phyloP scores from a whole-genome alignment of 2,329 filamentous ascomycete species.

The Talaromyces sp. region DNA sequence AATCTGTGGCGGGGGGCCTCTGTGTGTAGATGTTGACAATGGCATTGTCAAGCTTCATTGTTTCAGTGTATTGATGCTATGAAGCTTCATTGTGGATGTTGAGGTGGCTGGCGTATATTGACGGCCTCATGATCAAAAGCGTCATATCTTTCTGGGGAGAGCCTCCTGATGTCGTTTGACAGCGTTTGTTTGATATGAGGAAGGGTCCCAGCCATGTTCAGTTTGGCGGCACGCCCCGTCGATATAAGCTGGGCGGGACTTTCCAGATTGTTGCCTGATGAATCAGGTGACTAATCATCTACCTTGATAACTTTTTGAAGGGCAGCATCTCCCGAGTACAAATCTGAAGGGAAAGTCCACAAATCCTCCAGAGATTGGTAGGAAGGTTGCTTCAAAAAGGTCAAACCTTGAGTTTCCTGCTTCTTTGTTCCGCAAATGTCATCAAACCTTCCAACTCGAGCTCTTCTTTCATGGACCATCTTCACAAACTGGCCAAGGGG shows the following conservation, averaged over 20 bases:
- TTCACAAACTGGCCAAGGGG: constrained; percentile 46
- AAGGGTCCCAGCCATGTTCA: background rate
- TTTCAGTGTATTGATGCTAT: background rate
- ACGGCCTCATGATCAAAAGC: background rate
- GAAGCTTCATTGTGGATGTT: background rate
- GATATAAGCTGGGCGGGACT: background rate
- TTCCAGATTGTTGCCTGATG: background rate
- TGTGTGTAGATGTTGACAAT: background rate
- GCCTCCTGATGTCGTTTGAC: background rate
- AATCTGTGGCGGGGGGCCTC: background rate
- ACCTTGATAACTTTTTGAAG: background rate
- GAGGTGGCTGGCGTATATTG: background rate
- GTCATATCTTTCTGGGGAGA: background rate
- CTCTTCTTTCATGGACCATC: constrained; percentile 42
- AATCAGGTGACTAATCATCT: background rate
- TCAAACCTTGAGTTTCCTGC: constrained; percentile 42
- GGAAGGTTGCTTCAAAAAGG: constrained; percentile 50
- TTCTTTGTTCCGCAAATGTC: constrained; percentile 49
- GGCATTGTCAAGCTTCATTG: background rate
- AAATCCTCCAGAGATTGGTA: background rate
- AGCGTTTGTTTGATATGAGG: background rate
- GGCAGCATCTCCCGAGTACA: background rate
- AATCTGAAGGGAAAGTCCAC: background rate
- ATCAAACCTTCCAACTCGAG: constrained; percentile 49
- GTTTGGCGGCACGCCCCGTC: background rate